Evolutionary conservation across 768 basidiomycete species (phyloP), one percentile per base, ranked within the genome.

Genomic region (Suillus plorans): DNA sequence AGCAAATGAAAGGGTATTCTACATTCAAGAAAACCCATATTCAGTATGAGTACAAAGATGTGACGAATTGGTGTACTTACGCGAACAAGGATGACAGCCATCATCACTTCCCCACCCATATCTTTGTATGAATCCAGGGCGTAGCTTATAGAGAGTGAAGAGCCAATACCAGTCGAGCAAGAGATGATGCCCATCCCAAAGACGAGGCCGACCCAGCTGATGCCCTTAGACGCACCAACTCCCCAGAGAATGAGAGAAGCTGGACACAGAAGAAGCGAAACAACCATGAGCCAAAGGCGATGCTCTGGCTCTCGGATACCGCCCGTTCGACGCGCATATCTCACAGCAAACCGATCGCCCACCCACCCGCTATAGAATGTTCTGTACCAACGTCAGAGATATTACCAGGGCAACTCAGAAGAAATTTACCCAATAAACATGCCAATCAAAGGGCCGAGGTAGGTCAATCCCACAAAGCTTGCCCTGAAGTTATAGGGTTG

Each of bases 211-310:
- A 59, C 39, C 68, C 68, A 69, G 14, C 36, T 34, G 13, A 69
- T 66, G 14, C 63, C 68, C 52, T 53, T 69, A 25, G 69, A 69
- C 13, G 69, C 69, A 28, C 69, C 69, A 13, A 69, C 65, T 31
- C 68, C 68, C 69, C 69, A 69, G 36, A 69, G 68, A 22, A 71
- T 64, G 16, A 71, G 68, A 1, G 70, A 69, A 3, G 66, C 59
- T 9, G 70, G 67, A 22, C 68, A 69, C 44, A 71, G 60, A 31
- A 68, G 9, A 14, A 69, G 44, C 5, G 70, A 71, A 22, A 69
- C 66, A 36, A 71, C 47, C 68, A 71, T 67, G n/a, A 70, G 68
- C 70, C 70, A 71, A n/a, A 71, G 66, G 18, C 70, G 68, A 47
- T 71, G 68, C 41, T 71, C 70, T 9, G 70, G 70, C 42, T 71